Percentiles rank a stretch among this genome's conserved stretches.
These are phyloP conservation scores for Penicillium polonicum DNA, from an alignment of 2,329 filamentous ascomycete genomes.

Conservation along the genomic window DNA sequence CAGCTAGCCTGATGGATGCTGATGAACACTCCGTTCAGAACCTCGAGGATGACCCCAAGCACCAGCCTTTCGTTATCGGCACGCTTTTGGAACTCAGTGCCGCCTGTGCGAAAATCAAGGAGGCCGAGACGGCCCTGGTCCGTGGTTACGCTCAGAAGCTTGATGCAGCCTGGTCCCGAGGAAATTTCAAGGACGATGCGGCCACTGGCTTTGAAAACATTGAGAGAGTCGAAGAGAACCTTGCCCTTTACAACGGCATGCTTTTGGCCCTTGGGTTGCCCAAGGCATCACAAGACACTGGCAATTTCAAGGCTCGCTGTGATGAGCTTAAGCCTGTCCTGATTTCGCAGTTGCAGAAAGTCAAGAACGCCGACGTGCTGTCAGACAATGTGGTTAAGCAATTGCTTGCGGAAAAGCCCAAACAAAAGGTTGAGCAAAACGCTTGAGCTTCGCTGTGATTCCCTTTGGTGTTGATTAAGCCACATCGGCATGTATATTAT, in stretches of 20 bases:
- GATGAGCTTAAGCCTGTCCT: neutral
- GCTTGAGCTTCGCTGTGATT: neutral
- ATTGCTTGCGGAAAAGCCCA: neutral
- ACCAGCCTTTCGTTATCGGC: conserved; percentile 44
- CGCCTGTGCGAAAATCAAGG: conserved; percentile 41
- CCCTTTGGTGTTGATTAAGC: conserved; percentile 8
- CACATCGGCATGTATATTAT: conserved; percentile 23
- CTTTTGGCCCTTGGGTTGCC: conserved; percentile 32
- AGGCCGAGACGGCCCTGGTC: conserved; percentile 44
- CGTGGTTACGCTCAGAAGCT: conserved; percentile 41
- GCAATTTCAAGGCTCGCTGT: neutral
- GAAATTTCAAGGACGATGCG: conserved; percentile 22
- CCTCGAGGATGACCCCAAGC: conserved; percentile 36
- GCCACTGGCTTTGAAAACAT: conserved; percentile 16
- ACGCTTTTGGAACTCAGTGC: conserved; percentile 48
- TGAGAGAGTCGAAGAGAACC: conserved; percentile 30
- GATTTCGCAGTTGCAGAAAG: conserved; percentile 46
- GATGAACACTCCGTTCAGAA: conserved; percentile 32
- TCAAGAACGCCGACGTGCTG: conserved; percentile 3
- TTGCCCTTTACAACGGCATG: conserved; percentile 45
- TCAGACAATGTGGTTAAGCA: conserved; percentile 28
- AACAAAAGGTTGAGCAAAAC: conserved; percentile 1
- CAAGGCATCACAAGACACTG: neutral
- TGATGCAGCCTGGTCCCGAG: conserved; percentile 33
- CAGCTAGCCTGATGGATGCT: conserved; percentile 37